Base-by-base conservation (phyloP, 371 early-diverging fungal genomes). In the Saksenaea vasiformis region DNA sequence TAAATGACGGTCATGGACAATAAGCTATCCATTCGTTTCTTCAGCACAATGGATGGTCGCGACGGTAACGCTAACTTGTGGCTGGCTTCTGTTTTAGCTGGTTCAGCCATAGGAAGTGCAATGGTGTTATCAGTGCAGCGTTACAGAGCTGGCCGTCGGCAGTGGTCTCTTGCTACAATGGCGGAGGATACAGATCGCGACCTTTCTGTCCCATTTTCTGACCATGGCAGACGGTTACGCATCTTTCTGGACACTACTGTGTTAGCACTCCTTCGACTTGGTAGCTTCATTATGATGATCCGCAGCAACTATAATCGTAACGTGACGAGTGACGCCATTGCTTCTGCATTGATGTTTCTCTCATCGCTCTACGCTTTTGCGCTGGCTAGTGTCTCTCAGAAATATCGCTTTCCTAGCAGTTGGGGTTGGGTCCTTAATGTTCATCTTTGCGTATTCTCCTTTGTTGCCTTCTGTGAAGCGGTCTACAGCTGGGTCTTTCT, bases 391-490 rank as follows among this genome's bases (percentile, higher is more conserved):
- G 56, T 71, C 3, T 65, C 74, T 14, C 65, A 60, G 26, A 61
- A 65, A 8, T 59, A 76, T 26, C 57, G 19, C 13, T 24, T 76
- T 0, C 79, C 79, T 11, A 70, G 61, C 53, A 41, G 61, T 19
- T 76, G 74, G 74, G 79, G 76, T 3, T 79, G 67, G 61, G 63
- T 67, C 17, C 58, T 79, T n/a, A 78, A 78, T 44, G 65, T 71
- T 19, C 79, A 82, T 47, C 56, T 82, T 1, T 71, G 60, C 36
- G 54, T 71, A 10, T 60, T 77, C 39, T 80, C 66, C 44, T 55
- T 55, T 15, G 24, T 65, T 9, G 44, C 61, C 0, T 72, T 67
- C 62, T 47, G 51, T 22, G 22, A n/a, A 47, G 43, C 47, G 27
- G 58, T 68, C 22, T 47, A 47, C 24, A 22, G 22, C 22, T 10